These are phyloP conservation scores for Eucommia ulmoides DNA, from an alignment of 257 asterid genomes.

Conservation along the genomic window DNA sequence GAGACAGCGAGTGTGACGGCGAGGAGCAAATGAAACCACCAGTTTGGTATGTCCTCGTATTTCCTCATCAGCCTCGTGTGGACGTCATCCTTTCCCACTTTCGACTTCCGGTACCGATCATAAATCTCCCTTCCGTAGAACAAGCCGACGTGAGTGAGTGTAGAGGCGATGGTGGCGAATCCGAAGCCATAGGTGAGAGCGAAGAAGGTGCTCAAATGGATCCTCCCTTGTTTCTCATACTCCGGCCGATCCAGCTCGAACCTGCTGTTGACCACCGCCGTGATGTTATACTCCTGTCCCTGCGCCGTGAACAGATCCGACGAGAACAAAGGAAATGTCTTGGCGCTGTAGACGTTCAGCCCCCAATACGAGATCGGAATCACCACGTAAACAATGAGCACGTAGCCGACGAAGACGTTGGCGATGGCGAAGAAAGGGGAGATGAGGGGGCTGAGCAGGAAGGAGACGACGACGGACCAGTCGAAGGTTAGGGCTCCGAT, in stretches of 20 bases:
- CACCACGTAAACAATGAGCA: slow-evolving; percentile 20
- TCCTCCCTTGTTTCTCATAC: slow-evolving; percentile 29
- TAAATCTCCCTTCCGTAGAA: slow-evolving; percentile 68
- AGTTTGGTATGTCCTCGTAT: slow-evolving; percentile 51
- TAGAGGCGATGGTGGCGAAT: slow-evolving; percentile 52
- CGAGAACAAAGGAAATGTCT: slow-evolving; percentile 49
- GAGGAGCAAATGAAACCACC: slow-evolving; percentile 55
- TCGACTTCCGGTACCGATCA: slow-evolving; percentile 16
- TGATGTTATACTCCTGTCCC: slow-evolving; percentile 34
- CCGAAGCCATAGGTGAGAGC: slow-evolving; percentile 45
- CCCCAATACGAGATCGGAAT: slow-evolving; percentile 57
- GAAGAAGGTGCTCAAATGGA: slow-evolving; percentile 41
- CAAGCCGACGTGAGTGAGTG: slow-evolving; percentile 50
- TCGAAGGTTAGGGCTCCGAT: slow-evolving; percentile 45
- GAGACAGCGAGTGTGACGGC: slow-evolving; percentile 30
- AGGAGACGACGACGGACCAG: slow-evolving; percentile 49
- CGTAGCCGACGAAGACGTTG: slow-evolving; percentile 42
- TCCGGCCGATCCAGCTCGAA: slow-evolving; percentile 39
- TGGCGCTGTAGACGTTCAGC: slow-evolving; percentile 38
- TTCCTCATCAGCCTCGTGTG: slow-evolving; percentile 64
- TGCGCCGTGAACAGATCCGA: slow-evolving; percentile 14
- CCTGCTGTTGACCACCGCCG: slow-evolving; percentile 40
- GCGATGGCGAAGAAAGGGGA: slow-evolving; percentile 58
- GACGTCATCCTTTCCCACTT: slow-evolving; percentile 35
- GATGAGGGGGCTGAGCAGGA: slow-evolving; percentile 44